Evolutionary conservation across 2,329 filamentous ascomycete species (phyloP).

Genomic region (Nemania sp.): DNA sequence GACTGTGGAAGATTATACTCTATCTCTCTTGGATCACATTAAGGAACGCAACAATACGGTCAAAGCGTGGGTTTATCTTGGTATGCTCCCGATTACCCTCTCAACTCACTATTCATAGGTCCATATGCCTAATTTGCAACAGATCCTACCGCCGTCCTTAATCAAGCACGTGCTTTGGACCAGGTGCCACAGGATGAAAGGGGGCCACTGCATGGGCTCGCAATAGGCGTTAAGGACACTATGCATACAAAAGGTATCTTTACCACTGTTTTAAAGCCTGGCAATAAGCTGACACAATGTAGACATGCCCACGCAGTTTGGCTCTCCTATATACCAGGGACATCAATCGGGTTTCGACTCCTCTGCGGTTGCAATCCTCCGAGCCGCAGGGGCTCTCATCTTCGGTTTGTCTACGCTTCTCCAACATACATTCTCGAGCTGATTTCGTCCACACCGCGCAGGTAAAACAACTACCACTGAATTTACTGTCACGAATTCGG

Average conservation of each 20-base stretch:
- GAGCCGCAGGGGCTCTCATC: not conserved
- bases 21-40: not conserved
- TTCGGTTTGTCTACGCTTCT: not conserved
- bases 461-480: not conserved
- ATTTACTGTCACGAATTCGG: not conserved
- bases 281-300: not conserved
- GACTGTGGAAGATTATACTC: not conserved
- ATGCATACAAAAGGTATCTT: not conserved
- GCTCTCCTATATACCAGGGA: not conserved
- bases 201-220: not conserved
- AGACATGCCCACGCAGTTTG: not conserved
- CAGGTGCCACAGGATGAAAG: not conserved
- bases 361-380: not conserved
- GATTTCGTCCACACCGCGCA: not conserved
- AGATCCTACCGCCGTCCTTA: not conserved
- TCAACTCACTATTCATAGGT: not conserved
- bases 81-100: not conserved
- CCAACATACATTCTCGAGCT: not conserved
- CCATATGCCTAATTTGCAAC: not conserved
- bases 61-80: not conserved
- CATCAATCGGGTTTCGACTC: not conserved
- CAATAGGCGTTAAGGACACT: not conserved
- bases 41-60: not conserved
- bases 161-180: not conserved
- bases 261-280: not conserved